phyloP scores from a whole-genome alignment of 2,329 filamentous ascomycete genomes.

The Aureobasidium sp. region DNA sequence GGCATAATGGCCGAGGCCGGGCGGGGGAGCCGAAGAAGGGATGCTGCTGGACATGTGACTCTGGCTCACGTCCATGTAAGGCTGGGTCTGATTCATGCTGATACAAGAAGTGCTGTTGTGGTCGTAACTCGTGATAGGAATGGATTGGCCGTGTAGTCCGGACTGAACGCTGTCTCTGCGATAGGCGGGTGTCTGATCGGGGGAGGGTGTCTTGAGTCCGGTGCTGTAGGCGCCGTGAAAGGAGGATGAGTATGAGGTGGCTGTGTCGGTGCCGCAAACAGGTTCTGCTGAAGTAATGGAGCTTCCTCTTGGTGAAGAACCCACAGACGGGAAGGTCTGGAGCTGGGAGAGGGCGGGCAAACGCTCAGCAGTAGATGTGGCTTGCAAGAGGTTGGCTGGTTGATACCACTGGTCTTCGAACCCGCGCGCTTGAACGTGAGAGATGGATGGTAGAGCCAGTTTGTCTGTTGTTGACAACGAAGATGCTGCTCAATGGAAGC shows the following conservation, averaged over 20 bases:
- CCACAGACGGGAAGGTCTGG: slow-evolving; percentile 58
- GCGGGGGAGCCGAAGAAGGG: slow-evolving; percentile 44
- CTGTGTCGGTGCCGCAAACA: slow-evolving; percentile 22
- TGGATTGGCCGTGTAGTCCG: slow-evolving; percentile 10
- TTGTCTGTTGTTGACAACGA: slow-evolving; percentile 52
- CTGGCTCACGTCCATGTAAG: slow-evolving; percentile 61
- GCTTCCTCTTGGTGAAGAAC: slow-evolving; percentile 66
- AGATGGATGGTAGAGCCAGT: slow-evolving; percentile 87
- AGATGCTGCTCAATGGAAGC: slow-evolving; percentile 15
- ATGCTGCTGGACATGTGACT: slow-evolving; percentile 18
- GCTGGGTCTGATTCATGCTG: slow-evolving; percentile 72
- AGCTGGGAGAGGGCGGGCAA: slow-evolving; percentile 62
- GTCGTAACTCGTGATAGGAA: slow-evolving; percentile 13
- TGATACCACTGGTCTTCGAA: slow-evolving; percentile 59
- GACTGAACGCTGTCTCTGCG: slow-evolving; percentile 18
- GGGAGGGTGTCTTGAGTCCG: slow-evolving; percentile 70
- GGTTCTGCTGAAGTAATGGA: slow-evolving; percentile 52
- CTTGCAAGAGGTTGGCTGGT: slow-evolving; percentile 31
- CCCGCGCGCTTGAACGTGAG: slow-evolving; percentile 73
- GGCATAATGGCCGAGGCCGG: slow-evolving; percentile 66
- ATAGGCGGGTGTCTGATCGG: slow-evolving; percentile 46
- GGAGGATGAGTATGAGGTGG: slow-evolving; percentile 41
- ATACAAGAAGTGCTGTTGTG: slow-evolving; percentile 30
- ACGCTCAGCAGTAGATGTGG: slow-evolving; percentile 59
- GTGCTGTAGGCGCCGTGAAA: slow-evolving; percentile 37